These are phyloP conservation scores for Aristolochia contorta DNA, from an alignment of 164 flowering plant species.

Conservation along the genomic window DNA sequence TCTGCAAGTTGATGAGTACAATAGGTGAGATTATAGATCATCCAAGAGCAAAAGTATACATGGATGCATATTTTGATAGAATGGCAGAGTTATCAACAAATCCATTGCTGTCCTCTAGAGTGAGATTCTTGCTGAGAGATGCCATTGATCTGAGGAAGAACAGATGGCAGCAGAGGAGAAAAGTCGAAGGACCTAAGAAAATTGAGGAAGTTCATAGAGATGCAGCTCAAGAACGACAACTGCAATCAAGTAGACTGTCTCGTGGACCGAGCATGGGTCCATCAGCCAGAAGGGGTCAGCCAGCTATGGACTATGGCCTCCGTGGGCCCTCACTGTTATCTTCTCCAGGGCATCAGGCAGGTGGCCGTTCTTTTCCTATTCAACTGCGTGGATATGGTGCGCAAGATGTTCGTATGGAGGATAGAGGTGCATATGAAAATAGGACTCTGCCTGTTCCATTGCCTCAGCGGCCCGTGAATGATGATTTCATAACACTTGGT, in stretches of 20 bases:
- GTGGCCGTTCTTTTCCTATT: slow-evolving; percentile 46
- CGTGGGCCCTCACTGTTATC: slow-evolving; percentile 44
- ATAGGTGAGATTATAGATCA: slow-evolving; percentile 94
- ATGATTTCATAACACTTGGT: slow-evolving; percentile 74
- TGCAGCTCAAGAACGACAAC: slow-evolving; percentile 90
- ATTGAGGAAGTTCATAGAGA: slow-evolving; percentile 96
- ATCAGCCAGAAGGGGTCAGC: slow-evolving; percentile 50
- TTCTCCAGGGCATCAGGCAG: slow-evolving; percentile 46
- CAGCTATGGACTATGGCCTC: slow-evolving; percentile 53
- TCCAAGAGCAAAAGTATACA: slow-evolving; percentile 61
- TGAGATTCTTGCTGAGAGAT: slow-evolving; percentile 91
- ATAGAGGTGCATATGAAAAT: slow-evolving; percentile 49
- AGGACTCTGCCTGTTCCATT: slow-evolving; percentile 50
- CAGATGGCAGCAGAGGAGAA: slow-evolving; percentile 93
- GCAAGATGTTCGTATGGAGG: slow-evolving; percentile 72
- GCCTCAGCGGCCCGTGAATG: slow-evolving; percentile 60
- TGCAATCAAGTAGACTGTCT: slow-evolving; percentile 55
- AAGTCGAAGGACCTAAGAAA: slow-evolving; percentile 96
- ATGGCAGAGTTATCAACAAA: slow-evolving; percentile 59
- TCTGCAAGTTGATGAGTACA: slow-evolving; percentile 96
- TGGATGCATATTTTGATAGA: slow-evolving; percentile 77
- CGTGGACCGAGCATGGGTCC: slow-evolving; percentile 50
- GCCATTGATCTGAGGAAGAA: slow-evolving; percentile 88
- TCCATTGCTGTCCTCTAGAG: slow-evolving; percentile 74
- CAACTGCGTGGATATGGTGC: slow-evolving; percentile 55